phyloP scores from a whole-genome alignment of 1,284 basidiomycete species.

The Leccinum laetum region DNA sequence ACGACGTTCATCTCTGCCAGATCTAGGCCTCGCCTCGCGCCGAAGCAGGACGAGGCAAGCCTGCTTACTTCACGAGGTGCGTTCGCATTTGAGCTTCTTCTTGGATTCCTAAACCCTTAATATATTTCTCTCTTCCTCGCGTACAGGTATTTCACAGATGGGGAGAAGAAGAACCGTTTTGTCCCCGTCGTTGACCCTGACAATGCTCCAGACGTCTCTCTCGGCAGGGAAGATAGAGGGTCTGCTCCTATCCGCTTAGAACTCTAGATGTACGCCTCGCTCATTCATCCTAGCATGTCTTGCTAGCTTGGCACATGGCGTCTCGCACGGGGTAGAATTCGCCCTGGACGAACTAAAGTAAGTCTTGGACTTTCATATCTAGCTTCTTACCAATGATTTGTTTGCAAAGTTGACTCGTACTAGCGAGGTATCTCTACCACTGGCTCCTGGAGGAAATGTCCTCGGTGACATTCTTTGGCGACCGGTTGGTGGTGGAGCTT shows the following conservation, averaged over 20 bases:
- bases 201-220: constrained; percentile 50
- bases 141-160: constrained; percentile 72
- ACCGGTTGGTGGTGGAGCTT: too few species aligned
- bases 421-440: too few species aligned
- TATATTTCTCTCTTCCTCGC: background rate
- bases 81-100: background rate
- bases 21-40: constrained; percentile 80
- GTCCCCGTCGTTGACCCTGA: constrained; percentile 73
- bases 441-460: too few species aligned
- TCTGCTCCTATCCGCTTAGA: constrained; percentile 74
- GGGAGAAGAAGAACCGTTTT: constrained; percentile 73
- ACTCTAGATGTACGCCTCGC: constrained; percentile 63
- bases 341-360: too few species aligned
- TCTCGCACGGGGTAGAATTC: too few species aligned
- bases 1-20: constrained; percentile 81
- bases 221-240: constrained; percentile 64
- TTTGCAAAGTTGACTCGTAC: too few species aligned
- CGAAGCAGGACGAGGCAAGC: constrained; percentile 49
- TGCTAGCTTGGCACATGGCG: too few species aligned
- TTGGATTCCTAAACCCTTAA: background rate
- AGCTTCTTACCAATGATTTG: too few species aligned
- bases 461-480: too few species aligned
- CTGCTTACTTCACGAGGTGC: constrained; percentile 80
- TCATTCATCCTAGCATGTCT: constrained; percentile 53
- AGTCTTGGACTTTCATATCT: too few species aligned